phyloP scores from a whole-genome alignment of 345 rosid species.

The Rhodomyrtus tomentosa region DNA sequence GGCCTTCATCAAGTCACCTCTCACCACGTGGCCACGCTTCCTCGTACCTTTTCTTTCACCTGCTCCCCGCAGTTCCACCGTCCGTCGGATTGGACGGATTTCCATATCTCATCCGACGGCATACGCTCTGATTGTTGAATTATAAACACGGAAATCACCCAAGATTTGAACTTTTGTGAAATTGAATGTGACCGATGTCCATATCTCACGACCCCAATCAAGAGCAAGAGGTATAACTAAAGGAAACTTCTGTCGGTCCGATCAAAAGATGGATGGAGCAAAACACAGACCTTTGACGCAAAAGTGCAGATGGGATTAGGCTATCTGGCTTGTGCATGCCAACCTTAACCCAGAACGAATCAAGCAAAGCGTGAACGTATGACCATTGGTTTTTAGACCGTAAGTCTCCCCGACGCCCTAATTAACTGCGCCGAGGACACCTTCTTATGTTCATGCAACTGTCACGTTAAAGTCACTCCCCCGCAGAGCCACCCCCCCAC shows the following conservation, averaged over 20 bases:
- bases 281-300: background rate
- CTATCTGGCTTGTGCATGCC: too few species aligned
- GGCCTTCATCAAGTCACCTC: background rate
- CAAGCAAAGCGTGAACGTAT: background rate
- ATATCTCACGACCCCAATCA: background rate
- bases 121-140: background rate
- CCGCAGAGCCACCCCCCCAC: background rate
- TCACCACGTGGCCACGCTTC: background rate
- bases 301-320: too few species aligned
- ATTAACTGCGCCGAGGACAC: background rate
- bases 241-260: background rate
- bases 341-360: too few species aligned
- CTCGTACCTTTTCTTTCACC: background rate
- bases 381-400: background rate
- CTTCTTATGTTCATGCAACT: background rate
- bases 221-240: background rate
- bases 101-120: background rate
- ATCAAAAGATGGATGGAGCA: background rate
- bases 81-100: background rate
- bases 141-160: accelerated
- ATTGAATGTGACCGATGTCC: accelerated
- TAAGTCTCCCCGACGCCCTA: background rate
- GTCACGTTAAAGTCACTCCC: background rate
- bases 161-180: background rate
- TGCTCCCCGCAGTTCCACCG: background rate